phyloP scores from a whole-genome alignment of 345 rosid species.

The Salix purpurea region DNA sequence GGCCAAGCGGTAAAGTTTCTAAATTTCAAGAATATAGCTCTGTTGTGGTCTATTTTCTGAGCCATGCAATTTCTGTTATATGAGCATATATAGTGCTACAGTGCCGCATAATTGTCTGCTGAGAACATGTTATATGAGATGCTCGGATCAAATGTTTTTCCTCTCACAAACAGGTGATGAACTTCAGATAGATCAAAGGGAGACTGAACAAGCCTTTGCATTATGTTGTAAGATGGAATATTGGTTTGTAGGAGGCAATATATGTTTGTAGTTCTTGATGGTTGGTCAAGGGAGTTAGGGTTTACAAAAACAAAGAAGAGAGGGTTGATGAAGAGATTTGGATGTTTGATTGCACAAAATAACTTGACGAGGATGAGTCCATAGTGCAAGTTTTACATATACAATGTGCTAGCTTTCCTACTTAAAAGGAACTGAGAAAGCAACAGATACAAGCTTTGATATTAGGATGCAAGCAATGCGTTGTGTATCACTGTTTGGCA shows the following conservation, averaged over 20 bases:
- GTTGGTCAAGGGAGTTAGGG: not conserved
- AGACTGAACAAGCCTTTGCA: not conserved
- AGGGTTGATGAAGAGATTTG: not conserved
- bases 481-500: too few relatives aligned
- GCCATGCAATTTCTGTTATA: not conserved
- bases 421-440: not conserved
- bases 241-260: not conserved
- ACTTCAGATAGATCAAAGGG: not conserved
- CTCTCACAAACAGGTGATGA: not conserved
- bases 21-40: too few relatives aligned
- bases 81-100: not conserved
- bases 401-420: not conserved
- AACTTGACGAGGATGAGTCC: not conserved
- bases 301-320: not conserved
- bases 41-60: too few relatives aligned
- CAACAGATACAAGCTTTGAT: too few relatives aligned
- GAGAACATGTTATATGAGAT: not conserved
- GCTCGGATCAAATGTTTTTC: not conserved
- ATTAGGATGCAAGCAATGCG: too few relatives aligned
- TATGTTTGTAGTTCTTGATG: not conserved
- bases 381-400: not conserved
- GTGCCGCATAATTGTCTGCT: not conserved
- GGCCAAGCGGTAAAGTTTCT: too few relatives aligned
- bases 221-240: not conserved
- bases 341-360: too few relatives aligned